Base-by-base conservation (phyloP, 2,329 filamentous ascomycete genomes). In the Calonectria pteridis region DNA sequence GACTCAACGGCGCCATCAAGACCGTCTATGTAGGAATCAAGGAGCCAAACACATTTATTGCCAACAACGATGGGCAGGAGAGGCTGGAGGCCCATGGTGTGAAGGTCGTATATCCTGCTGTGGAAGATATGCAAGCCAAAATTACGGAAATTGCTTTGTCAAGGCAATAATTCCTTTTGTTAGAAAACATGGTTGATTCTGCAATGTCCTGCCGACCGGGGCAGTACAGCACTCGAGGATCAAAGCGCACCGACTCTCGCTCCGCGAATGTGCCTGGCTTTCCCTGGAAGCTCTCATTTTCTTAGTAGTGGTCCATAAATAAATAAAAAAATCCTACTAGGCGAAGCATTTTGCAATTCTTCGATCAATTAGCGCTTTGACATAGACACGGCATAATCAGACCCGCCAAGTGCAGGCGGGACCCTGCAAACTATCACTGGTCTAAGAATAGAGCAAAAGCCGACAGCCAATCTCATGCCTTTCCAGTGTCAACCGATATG, bases 121-220 rank as follows among this genome's bases (percentile, higher is more conserved):
- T 93, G 62, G 90, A 93, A 64, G 77, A 80, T 43, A 75, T 71
- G 77, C 73, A 37, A 77, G 87, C 88, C 37, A 89, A 91, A 73
- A 94, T 94, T 75, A 79, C 93, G 69, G 81, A 84, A 33, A 88
- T 93, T 69, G 92, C 93, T 3, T 91, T 88, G 77, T 90, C 90
- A 49, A 92, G 93, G 1, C 93, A 94, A 84, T 73, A 50, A 69
- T 26, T 43, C 6, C 26, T 67, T 7, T 20, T 11, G 28, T n/a
- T 37, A 29, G 23, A 20, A 28, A 55, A n/a, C 23, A 28, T 29
- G 29, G 40, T 7, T n/a, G 20, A 35, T 55, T n/a, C 10, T 18
- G 20, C 16, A 58, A 35, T 16, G 28, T 33, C 14, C 11, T n/a
- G 28, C 28, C 23, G 35, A 37, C 11, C 35, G 3, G 3, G 11